Base-by-base conservation (phyloP, 2,329 filamentous ascomycete genomes). In the Cadophora gregata region DNA sequence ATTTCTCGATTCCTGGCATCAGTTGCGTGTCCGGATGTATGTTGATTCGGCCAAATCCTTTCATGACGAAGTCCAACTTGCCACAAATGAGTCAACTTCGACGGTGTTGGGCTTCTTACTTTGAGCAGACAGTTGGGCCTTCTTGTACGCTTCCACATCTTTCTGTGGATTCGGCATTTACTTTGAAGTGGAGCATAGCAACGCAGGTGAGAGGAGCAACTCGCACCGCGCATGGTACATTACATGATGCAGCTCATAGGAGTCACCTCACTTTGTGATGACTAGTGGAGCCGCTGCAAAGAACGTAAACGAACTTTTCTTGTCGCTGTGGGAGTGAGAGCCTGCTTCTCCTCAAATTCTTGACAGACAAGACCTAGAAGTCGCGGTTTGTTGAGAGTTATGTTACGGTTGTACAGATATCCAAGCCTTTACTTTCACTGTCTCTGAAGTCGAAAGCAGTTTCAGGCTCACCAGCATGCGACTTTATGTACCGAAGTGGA, bases 401-500 rank as follows among this genome's bases (percentile, higher is more conserved):
- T 36, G 24, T 3, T 16, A 4, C 31, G 8, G 9, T 24, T 33
- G 29, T n/a, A 36, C 14, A 16, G 27, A 21, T 19, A 24, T 36
- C 9, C 31, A 19, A 4, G 8, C 5, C 8, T 36, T 31, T n/a
- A 9, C 25, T 16, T 8, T 38, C 53, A 24, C n/a, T 56, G n/a
- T n/a, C 9, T 24, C 53, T 36, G 29, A 31, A 9, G 19, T 10
- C 5, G 14, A 24, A 5, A 38, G 3, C 5, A 7, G 31, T 25
- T 58, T 33, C 25, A 48, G 14, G 25, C 25, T 60, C 25, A 16
- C 33, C 8, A 48, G 27, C 24, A 45, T 31, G 36, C 38, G 25
- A 16, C 33, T 38, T 47, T 38, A 60, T 60, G 58, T 60, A 60
- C 38, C 58, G 9, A 60, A 60, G 58, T 60, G 58, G 58, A 31